A percentile compares a stretch with the other conserved stretches of the same genome.
Evolutionary conservation across 2,329 filamentous ascomycete genomes (phyloP).

Genomic region (Colletotrichum gloeosporioides): DNA sequence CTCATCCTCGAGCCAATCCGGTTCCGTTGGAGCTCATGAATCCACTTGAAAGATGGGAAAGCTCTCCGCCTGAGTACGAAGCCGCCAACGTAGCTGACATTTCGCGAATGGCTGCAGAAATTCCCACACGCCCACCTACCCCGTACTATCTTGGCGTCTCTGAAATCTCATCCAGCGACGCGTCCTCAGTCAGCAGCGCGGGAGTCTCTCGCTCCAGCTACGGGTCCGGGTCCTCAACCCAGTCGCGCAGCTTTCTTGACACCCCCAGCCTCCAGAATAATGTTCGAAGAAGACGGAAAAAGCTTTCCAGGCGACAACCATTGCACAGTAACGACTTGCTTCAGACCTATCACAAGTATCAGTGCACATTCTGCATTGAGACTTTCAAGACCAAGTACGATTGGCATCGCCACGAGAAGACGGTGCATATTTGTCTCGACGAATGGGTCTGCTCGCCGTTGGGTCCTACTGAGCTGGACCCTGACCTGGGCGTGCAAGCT

Average conservation of each 20-base stretch:
- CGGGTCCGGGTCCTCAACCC: not conserved
- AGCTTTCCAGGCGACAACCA: not conserved
- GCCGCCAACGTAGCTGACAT: not conserved
- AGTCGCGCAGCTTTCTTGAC: not conserved
- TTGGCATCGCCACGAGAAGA: conserved; percentile 55
- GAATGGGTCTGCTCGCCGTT: conserved; percentile 48
- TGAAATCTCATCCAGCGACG: not conserved
- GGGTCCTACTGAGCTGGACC: conserved; percentile 41
- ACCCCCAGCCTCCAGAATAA: not conserved
- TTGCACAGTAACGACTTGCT: not conserved
- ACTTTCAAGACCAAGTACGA: conserved; percentile 48
- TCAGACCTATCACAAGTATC: conserved; percentile 15
- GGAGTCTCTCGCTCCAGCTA: not conserved
- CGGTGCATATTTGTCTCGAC: conserved; percentile 48
- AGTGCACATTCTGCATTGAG: conserved; percentile 52
- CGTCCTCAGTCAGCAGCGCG: not conserved
- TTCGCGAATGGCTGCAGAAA: not conserved
- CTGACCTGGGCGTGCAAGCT: conserved; percentile 39
- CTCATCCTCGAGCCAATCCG: not conserved
- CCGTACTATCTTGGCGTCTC: not conserved
- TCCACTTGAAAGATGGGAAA: not conserved
- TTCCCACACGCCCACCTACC: not conserved
- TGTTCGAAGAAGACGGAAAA: not conserved
- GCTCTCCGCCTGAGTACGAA: not conserved
- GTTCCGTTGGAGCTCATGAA: not conserved